Conservation (phyloP, 805 yeast genomes). For the Wickerhamiella shivajii region DNA sequence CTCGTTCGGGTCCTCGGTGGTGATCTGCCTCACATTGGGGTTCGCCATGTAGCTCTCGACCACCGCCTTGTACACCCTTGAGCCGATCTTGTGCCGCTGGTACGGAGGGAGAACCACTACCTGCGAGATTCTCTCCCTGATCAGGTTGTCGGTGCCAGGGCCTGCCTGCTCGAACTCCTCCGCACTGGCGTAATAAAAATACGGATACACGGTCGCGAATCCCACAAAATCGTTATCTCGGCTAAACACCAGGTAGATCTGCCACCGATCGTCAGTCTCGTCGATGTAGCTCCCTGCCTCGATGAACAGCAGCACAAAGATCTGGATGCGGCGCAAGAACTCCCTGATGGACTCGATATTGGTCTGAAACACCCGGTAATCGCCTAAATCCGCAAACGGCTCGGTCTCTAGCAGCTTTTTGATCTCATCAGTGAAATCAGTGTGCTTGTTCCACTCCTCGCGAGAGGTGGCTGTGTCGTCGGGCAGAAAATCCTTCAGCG, state of each 20-base stretch:
- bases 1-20: constrained; percentile 91
- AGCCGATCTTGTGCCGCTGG: constrained; percentile 62
- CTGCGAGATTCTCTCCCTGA: constrained; percentile 72
- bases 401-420: constrained; percentile 5
- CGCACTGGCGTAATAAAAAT: constrained; percentile 57
- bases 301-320: constrained; percentile 68
- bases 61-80: constrained; percentile 40
- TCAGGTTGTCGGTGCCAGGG: constrained; percentile 15
- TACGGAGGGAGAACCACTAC: constrained; percentile 72
- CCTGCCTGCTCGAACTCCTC: constrained; percentile 28
- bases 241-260: constrained; percentile 42
- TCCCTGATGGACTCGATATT: neutral
- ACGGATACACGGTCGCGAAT: constrained; percentile 68
- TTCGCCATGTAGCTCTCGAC: constrained; percentile 43
- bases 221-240: constrained; percentile 45
- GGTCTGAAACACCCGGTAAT: constrained; percentile 37
- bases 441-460: constrained; percentile 50
- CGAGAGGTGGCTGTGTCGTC: constrained; percentile 51
- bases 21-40: constrained; percentile 45
- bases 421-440: no score
- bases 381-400: constrained; percentile 3
- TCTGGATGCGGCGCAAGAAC: constrained; percentile 34
- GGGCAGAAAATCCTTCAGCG: constrained; percentile 47
- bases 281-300: constrained; percentile 92
- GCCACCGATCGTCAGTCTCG: constrained; percentile 64